phyloP scores from a whole-genome alignment of 2,329 filamentous ascomycete species.

The Pseudodiploospora longispora region DNA sequence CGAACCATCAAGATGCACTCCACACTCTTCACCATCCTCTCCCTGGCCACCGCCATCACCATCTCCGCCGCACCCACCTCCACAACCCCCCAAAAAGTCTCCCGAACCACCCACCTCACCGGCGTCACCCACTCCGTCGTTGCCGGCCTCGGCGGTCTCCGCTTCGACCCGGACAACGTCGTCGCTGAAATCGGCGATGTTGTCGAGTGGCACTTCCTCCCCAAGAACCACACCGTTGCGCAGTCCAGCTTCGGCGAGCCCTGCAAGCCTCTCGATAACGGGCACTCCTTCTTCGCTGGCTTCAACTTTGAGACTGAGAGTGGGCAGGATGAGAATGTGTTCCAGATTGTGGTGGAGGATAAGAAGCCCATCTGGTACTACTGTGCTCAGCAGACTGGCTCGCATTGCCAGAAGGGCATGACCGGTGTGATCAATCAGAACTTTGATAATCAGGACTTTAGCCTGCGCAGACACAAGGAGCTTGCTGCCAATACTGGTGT shows the following conservation, averaged over 20 bases:
- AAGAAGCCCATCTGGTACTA: conserved; percentile 54
- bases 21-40: conserved; percentile 2
- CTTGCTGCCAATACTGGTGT: conserved; percentile 24
- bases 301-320: conserved; percentile 10
- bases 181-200: conserved; percentile 40
- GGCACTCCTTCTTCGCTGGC: conserved; percentile 34
- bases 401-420: conserved; percentile 52
- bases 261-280: conserved; percentile 44
- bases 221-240: conserved; percentile 52
- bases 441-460: conserved; percentile 29
- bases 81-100: conserved; percentile 3
- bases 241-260: conserved; percentile 53
- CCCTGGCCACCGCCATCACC: conserved; percentile 3
- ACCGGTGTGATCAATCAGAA: conserved; percentile 41
- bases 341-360: conserved; percentile 19
- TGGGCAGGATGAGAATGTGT: conserved; percentile 12
- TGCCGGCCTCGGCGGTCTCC: conserved; percentile 20
- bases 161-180: conserved; percentile 44
- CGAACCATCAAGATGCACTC: conserved; percentile 7
- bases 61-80: conserved; percentile 3
- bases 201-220: conserved; percentile 37
- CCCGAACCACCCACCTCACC: not conserved
- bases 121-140: conserved; percentile 6
- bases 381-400: conserved; percentile 41
- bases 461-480: conserved; percentile 28